Percentiles rank a stretch among this genome's conserved stretches.
Conservation (phyloP, 495 filamentous ascomycete genomes). For the Astrothelium macrocarpum region DNA sequence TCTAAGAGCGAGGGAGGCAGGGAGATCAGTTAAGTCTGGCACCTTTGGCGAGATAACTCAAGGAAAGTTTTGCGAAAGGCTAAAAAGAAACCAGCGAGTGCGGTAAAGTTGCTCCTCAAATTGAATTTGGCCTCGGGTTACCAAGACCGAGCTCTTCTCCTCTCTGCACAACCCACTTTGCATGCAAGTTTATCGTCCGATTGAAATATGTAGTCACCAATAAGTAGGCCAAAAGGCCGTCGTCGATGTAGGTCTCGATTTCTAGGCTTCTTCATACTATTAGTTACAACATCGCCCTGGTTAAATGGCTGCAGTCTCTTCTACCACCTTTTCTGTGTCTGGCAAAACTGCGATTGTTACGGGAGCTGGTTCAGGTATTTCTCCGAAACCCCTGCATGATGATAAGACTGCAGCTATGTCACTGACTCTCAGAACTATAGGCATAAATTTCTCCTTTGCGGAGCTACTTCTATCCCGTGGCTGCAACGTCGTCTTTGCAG, state of each 20-base stretch:
- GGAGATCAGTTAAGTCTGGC: too few relatives aligned
- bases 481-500: constrained; percentile 59
- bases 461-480: constrained; percentile 45
- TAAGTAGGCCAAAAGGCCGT: not conserved
- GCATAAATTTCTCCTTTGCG: constrained; percentile 55
- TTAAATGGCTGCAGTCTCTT: constrained; percentile 16
- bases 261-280: not conserved
- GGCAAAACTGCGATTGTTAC: constrained; percentile 62
- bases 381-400: constrained; percentile 17
- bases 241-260: not conserved
- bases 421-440: constrained; percentile 15
- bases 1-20: too few relatives aligned
- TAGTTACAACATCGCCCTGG: not conserved
- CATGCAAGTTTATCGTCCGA: not conserved
- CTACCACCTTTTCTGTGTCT: constrained; percentile 36
- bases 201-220: not conserved
- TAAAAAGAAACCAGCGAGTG: not conserved
- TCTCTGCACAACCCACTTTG: not conserved
- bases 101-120: not conserved
- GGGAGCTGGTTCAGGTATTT: constrained; percentile 58
- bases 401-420: constrained; percentile 16
- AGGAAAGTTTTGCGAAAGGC: too few relatives aligned
- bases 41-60: too few relatives aligned
- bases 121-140: not conserved
- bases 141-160: constrained; percentile 1